These are phyloP conservation scores for Aureobasidium sp. DNA, from an alignment of 2,329 filamentous ascomycete genomes.

Conservation along the genomic window DNA sequence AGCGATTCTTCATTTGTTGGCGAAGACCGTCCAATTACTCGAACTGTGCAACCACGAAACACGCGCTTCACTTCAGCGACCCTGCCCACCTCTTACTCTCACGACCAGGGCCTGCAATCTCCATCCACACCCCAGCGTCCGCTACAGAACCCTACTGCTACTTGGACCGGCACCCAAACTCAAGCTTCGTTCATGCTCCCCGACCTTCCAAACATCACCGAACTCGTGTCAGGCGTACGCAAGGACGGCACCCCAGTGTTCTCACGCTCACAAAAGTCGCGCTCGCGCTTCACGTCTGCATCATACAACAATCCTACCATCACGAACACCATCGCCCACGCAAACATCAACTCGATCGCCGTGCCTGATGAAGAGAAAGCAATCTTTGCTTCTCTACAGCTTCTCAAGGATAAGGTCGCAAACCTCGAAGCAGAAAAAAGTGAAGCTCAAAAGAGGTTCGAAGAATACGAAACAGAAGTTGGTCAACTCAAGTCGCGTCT, in stretches of 20 bases:
- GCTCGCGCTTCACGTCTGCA: constrained; percentile 48
- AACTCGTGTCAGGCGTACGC: constrained; percentile 51
- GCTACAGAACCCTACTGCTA: constrained; percentile 23
- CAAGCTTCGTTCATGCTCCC: constrained; percentile 54
- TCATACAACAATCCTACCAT: constrained; percentile 21
- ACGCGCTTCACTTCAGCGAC: constrained; percentile 43
- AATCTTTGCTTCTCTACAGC: constrained; percentile 51
- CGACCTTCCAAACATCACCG: constrained; percentile 52
- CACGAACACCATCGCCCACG: constrained; percentile 28
- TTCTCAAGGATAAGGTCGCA: constrained; percentile 49
- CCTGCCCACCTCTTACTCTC: constrained; percentile 9
- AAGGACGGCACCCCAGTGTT: constrained; percentile 51
- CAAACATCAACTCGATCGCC: constrained; percentile 44
- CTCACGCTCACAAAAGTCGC: constrained; percentile 39
- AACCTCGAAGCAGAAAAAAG: constrained; percentile 49
- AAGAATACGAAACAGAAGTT: constrained; percentile 55
- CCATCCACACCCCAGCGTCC: constrained; percentile 18
- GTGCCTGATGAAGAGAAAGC: constrained; percentile 55
- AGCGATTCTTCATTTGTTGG: constrained; percentile 44
- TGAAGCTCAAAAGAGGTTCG: constrained; percentile 40
- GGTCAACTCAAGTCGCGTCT: constrained; percentile 42
- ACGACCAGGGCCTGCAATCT: constrained; percentile 2
- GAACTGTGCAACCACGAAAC: constrained; percentile 37
- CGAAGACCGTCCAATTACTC: constrained; percentile 39
- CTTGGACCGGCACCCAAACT: constrained; percentile 38